These are phyloP conservation scores for Arabidopsis thaliana DNA, from an alignment of 345 rosid species.

Conservation along the genomic window TAIR10.1 NC_003070.9:20593501-20594000, in stretches of 20 bases:
- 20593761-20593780: slow-evolving; percentile 34
- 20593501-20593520: too few species aligned
- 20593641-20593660: slow-evolving; percentile 32
- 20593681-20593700: background rate
- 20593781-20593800: slow-evolving; percentile 18
- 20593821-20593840: background rate
- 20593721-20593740: background rate
- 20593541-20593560: slow-evolving; percentile 4
- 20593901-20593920: background rate
- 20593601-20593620: slow-evolving; percentile 27
- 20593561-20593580: slow-evolving; percentile 27
- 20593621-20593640: slow-evolving; percentile 18
- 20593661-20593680: slow-evolving; percentile 33
- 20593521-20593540: background rate
- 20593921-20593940: background rate
- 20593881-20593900: background rate
- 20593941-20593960: background rate
- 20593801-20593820: background rate
- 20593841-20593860: background rate
- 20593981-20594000: background rate
- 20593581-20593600: slow-evolving; percentile 30
- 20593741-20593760: background rate
- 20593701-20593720: background rate
- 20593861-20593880: background rate
- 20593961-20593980: background rate